phyloP scores from a whole-genome alignment of 805 yeast species.

The Kuraishia cidri region DNA sequence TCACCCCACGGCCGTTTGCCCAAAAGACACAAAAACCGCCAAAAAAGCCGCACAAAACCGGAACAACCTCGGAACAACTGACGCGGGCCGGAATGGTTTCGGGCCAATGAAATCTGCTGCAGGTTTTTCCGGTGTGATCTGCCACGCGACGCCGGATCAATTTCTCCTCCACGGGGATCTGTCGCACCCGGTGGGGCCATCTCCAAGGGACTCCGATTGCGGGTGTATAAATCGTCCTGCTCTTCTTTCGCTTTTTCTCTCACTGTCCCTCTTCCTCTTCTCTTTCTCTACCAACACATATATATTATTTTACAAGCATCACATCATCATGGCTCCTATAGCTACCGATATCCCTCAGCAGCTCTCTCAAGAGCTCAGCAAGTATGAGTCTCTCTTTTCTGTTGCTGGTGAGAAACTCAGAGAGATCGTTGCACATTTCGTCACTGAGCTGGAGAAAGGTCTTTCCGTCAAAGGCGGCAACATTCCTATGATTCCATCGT shows the following conservation, averaged over 20 bases:
- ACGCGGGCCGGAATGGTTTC: too few species aligned
- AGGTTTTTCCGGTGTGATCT: too few species aligned
- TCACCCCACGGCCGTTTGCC: too few species aligned
- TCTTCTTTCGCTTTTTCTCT: not conserved
- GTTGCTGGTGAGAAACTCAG: too few species aligned
- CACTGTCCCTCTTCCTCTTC: not conserved
- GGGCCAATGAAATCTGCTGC: too few species aligned
- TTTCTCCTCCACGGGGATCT: too few species aligned
- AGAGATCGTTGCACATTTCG: conserved; percentile 38
- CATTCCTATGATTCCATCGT: conserved; percentile 53
- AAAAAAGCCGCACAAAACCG: too few species aligned
- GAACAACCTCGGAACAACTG: too few species aligned
- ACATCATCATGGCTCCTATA: conserved; percentile 1
- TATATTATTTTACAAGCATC: conserved; percentile 1
- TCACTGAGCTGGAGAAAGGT: conserved; percentile 44
- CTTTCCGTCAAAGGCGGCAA: conserved; percentile 43
- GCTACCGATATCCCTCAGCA: not conserved
- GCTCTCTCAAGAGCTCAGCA: conserved; percentile 3
- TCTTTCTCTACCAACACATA: conserved; percentile 5
- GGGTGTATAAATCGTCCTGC: not conserved
- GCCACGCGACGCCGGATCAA: too few species aligned
- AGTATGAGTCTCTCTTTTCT: conserved; percentile 2
- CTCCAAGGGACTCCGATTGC: too few species aligned
- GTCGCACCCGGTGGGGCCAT: too few species aligned
- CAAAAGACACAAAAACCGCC: too few species aligned